Evolutionary conservation across 106 monocot species (phyloP).

Genomic region (Dioscorea zingiberensis): DNA sequence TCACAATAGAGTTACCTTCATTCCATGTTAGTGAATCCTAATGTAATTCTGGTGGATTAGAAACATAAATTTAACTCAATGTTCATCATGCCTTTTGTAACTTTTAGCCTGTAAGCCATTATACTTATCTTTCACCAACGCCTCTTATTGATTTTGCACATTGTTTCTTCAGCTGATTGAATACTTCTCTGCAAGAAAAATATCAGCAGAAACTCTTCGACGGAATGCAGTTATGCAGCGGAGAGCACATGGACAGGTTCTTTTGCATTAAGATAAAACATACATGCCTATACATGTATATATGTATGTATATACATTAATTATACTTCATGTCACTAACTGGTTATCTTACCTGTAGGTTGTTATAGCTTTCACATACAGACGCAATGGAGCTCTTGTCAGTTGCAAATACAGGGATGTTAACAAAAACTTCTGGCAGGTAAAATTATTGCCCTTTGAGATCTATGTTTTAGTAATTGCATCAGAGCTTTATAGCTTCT

Average conservation of each 20-base stretch:
- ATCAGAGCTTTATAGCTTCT: background rate
- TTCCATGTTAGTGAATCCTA: background rate
- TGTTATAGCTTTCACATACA: slow-evolving; percentile 84
- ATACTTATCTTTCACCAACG: no score
- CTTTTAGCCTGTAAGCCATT: background rate
- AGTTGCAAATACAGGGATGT: slow-evolving; percentile 75
- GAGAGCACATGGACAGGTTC: slow-evolving; percentile 31
- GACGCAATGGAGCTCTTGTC: slow-evolving; percentile 59
- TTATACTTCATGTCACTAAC: background rate
- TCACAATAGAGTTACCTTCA: no score
- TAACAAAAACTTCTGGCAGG: slow-evolving; percentile 80
- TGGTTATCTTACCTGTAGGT: slow-evolving; percentile 28
- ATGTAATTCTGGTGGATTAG: background rate
- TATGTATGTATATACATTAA: no score
- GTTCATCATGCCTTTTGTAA: background rate
- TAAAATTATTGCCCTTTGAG: slow-evolving; percentile 4
- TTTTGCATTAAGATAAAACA: background rate
- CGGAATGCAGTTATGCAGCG: slow-evolving; percentile 62
- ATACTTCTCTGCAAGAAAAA: slow-evolving; percentile 49
- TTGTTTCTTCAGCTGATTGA: slow-evolving; percentile 37
- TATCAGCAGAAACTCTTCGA: slow-evolving; percentile 54
- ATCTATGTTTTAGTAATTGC: background rate
- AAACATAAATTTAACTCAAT: background rate
- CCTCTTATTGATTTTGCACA: background rate
- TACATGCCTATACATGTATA: no score